Percentiles rank a stretch among this genome's conserved stretches.
These are phyloP conservation scores for Leccinum incarnatum DNA, from an alignment of 768 basidiomycete genomes.

Conservation along the genomic window DNA sequence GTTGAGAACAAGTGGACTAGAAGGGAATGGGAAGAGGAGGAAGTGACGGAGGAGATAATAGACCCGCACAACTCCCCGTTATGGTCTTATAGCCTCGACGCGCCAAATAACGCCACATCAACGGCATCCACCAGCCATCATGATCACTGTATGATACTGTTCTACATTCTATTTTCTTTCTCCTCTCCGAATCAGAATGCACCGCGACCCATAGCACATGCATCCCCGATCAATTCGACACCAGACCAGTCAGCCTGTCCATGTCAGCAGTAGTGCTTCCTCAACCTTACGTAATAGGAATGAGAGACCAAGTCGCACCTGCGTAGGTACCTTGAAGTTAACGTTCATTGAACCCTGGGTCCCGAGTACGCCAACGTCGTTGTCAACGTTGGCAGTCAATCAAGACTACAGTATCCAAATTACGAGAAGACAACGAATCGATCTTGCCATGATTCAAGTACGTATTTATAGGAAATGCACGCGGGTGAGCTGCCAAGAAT, in stretches of 20 bases:
- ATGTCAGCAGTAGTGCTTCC: neutral
- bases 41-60: conserved; percentile 7
- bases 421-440: neutral
- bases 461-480: neutral
- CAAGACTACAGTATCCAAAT: neutral
- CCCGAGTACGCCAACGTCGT: neutral
- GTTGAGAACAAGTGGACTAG: neutral
- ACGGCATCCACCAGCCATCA: conserved; percentile 1
- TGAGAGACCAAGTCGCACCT: neutral
- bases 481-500: neutral
- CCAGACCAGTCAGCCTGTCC: neutral
- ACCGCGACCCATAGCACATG: neutral
- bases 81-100: conserved; percentile 12
- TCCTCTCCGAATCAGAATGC: neutral
- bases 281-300: neutral
- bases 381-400: neutral
- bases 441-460: neutral
- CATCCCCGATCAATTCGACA: conserved; percentile 1
- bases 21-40: neutral
- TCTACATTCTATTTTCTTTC: neutral
- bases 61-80: conserved; percentile 3
- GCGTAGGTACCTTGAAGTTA: neutral
- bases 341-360: neutral
- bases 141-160: neutral
- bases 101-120: conserved; percentile 29